Conservation (phyloP, 2,329 filamentous ascomycete species). For the Colletotrichum lentis region DNA sequence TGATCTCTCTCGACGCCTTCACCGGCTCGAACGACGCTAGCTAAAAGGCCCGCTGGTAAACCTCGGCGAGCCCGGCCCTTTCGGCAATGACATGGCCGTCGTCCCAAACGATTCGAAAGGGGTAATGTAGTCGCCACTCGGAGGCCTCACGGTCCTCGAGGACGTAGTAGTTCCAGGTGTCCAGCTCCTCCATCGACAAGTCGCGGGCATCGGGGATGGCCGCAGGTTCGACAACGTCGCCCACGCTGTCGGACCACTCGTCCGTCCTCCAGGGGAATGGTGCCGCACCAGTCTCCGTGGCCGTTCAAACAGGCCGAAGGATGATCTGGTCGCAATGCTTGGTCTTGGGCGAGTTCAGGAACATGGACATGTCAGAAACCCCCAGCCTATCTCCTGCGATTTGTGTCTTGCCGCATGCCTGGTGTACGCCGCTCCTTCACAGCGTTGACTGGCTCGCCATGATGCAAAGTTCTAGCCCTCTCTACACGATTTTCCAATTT, state of each 20-base stretch:
- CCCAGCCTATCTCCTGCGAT: neutral
- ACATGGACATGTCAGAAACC: neutral
- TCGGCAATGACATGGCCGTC: neutral
- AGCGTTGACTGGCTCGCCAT: neutral
- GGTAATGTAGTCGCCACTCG: conserved; percentile 1
- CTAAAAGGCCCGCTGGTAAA: conserved; percentile 7
- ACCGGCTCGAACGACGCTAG: conserved; percentile 7
- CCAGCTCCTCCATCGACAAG: conserved; percentile 6
- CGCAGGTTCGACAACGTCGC: neutral
- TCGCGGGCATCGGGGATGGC: conserved; percentile 1
- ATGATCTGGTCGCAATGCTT: neutral
- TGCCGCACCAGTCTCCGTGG: conserved; percentile 1
- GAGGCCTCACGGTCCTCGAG: neutral
- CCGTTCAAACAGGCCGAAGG: neutral
- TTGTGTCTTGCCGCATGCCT: too few species aligned
- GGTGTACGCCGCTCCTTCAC: too few species aligned
- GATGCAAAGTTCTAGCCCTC: neutral
- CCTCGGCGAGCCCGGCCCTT: neutral
- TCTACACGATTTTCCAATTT: neutral
- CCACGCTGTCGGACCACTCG: neutral
- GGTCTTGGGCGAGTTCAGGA: neutral
- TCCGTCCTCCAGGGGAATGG: neutral
- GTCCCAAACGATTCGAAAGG: neutral
- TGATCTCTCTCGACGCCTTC: conserved; percentile 5
- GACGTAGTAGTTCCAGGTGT: neutral